Percentiles rank a stretch among this genome's conserved stretches.
Evolutionary conservation across 345 rosid genomes (phyloP).

Genomic region (Pistacia vera): DNA sequence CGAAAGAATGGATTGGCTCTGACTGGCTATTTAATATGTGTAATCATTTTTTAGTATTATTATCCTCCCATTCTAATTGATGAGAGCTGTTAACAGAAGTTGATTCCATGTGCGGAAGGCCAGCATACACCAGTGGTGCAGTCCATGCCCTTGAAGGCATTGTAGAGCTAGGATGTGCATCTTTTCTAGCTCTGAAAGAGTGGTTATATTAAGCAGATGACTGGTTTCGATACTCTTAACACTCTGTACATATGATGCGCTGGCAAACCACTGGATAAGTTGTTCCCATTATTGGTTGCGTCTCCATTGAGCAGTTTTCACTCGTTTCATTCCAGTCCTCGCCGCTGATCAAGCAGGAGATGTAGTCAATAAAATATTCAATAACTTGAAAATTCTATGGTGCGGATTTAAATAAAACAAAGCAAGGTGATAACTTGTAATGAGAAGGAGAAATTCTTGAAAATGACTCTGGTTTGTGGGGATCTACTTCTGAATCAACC

Average conservation of each 20-base stretch:
- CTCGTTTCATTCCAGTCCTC: slow-evolving; percentile 55
- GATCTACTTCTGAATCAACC: slow-evolving; percentile 78
- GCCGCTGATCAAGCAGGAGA: slow-evolving; percentile 39
- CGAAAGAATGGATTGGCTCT: neutral
- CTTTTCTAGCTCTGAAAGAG: slow-evolving; percentile 71
- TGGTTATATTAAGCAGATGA: slow-evolving; percentile 64
- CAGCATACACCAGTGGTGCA: slow-evolving; percentile 83
- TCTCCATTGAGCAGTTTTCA: slow-evolving; percentile 52
- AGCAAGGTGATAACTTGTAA: slow-evolving; percentile 48
- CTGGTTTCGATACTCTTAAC: too few relatives aligned
- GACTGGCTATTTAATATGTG: neutral
- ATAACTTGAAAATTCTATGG: neutral
- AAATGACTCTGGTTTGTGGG: slow-evolving; percentile 58
- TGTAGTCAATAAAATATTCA: neutral
- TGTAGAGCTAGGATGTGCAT: slow-evolving; percentile 62
- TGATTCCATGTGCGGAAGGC: slow-evolving; percentile 63
- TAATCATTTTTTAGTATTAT: neutral
- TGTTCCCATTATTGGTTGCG: slow-evolving; percentile 43
- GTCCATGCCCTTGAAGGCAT: slow-evolving; percentile 59
- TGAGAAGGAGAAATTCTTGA: slow-evolving; percentile 83
- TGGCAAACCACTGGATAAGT: slow-evolving; percentile 42
- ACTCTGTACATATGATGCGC: too few relatives aligned
- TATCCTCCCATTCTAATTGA: neutral
- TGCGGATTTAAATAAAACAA: neutral
- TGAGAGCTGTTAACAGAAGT: slow-evolving; percentile 49